Evolutionary conservation across 1,139 yeast species (phyloP), one percentile per base, ranked within the genome.

Genomic region (Suhomyces chickasaworum): DNA sequence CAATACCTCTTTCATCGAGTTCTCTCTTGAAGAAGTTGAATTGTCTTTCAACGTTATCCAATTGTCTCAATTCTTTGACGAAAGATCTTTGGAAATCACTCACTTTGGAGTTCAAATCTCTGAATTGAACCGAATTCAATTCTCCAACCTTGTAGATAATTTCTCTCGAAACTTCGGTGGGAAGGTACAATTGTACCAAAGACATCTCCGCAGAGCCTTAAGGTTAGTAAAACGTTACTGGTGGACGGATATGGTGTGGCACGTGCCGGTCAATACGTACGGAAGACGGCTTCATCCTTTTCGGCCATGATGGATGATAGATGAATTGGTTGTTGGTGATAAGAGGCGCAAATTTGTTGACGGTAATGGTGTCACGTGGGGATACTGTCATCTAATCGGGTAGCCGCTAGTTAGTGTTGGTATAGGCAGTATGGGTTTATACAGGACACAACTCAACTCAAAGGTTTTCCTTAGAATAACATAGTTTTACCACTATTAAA

Each of bases 141-240:
- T 80, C 80, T 9, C 93, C 93, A 39, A 86, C 68, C 21, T 81
- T 71, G 59, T 83, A 80, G 39, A 84, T 77, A 12, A 84, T 74
- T 48, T 84, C 89, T 55, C 93, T 71, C 2, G 86, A 71, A 20
- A 81, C 78, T 64, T 86, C 95, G 21, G 84, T 73, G 2, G 91
- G 90, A 44, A 86, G 82, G 59, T 84, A 86, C 56, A 86, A 66
- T 61, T 86, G 89, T 37, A 85, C 80, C 64, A 84, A 77, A 18
- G 89, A 80, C 93, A 86, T 86, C 57, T 83, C 87, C 79, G 93
- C 93, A 42, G 93, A 86, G 61, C 75, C 74, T 70, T 52, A 38
- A 7, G 16, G 61, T 58, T 55, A 58, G 61, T 59, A 53, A 12
- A 30, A 34, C 18, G 15, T 15, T 16, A 16, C 8, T 5, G 12